Evolutionary conservation across 257 asterid species (phyloP).

Genomic region (Eucommia ulmoides): DNA sequence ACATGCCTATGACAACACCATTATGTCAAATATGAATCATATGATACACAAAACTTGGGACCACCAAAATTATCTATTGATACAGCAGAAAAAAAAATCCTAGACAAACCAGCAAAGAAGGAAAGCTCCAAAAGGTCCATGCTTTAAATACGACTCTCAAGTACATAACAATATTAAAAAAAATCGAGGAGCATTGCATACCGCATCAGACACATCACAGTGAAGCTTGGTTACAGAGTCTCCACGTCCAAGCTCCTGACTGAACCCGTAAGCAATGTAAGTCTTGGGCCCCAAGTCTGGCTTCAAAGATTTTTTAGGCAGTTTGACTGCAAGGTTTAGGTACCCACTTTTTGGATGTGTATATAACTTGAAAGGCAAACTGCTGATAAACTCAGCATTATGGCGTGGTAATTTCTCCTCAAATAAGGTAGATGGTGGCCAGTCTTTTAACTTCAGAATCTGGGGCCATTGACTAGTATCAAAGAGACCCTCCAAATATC

Average conservation of each 20-base stretch:
- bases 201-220: constrained; percentile 94
- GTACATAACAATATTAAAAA: too few species aligned
- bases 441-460: constrained; percentile 75
- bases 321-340: constrained; percentile 58
- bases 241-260: constrained; percentile 76
- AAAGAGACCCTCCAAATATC: constrained; percentile 29
- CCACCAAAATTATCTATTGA: too few species aligned
- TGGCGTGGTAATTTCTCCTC: constrained; percentile 82
- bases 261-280: constrained; percentile 78
- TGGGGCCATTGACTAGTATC: constrained; percentile 45
- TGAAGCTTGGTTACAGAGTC: constrained; percentile 93
- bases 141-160: too few species aligned
- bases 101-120: constrained; percentile 9
- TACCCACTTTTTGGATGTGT: constrained; percentile 55
- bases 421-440: constrained; percentile 82
- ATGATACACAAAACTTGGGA: too few species aligned
- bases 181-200: constrained; percentile 18
- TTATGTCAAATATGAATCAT: too few species aligned
- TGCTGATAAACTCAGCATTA: constrained; percentile 54
- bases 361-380: constrained; percentile 85
- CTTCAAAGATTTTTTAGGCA: constrained; percentile 36
- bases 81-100: too few species aligned
- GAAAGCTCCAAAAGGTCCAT: constrained; percentile 3
- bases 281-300: constrained; percentile 97
- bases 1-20: too few species aligned